Evolutionary conservation across 2,329 filamentous ascomycete species (phyloP).

Genomic region (Botryosphaeria dothidea): DNA sequence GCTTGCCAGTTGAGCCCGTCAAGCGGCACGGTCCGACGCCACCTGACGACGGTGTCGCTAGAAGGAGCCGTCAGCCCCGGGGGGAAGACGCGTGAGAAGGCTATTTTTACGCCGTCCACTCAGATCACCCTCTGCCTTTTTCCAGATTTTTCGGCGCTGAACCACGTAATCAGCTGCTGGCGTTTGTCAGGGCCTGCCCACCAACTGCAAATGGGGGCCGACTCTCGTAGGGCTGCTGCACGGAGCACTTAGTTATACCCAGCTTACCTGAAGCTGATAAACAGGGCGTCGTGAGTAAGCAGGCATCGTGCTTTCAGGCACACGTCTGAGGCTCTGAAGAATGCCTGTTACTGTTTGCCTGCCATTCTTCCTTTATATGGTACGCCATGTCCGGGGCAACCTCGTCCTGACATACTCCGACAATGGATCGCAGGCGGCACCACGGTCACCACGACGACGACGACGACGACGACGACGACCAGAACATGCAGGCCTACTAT

Average conservation of each 20-base stretch:
- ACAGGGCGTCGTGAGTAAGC: slow-evolving; percentile 15
- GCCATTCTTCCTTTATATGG: background rate
- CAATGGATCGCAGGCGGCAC: background rate
- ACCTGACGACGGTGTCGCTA: background rate
- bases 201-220: slow-evolving; percentile 53
- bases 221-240: slow-evolving; percentile 72
- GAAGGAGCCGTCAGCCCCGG: background rate
- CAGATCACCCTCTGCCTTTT: slow-evolving; percentile 73
- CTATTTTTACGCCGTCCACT: slow-evolving; percentile 34
- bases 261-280: slow-evolving; percentile 11
- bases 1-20: background rate
- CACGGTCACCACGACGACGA: background rate
- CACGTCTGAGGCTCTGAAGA: slow-evolving; percentile 1
- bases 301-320: background rate
- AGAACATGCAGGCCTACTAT: slow-evolving; percentile 3
- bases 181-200: slow-evolving; percentile 1
- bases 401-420: background rate
- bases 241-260: slow-evolving; percentile 33
- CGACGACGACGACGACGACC: background rate
- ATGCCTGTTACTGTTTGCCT: background rate
- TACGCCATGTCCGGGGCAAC: background rate
- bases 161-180: slow-evolving; percentile 51
- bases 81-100: background rate
- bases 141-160: slow-evolving; percentile 70
- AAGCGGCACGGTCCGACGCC: slow-evolving; percentile 14